Evolutionary conservation across 139 green algal species (phyloP), one percentile per base, ranked within the genome.

Genomic region (Coccomyxa sp.): DNA sequence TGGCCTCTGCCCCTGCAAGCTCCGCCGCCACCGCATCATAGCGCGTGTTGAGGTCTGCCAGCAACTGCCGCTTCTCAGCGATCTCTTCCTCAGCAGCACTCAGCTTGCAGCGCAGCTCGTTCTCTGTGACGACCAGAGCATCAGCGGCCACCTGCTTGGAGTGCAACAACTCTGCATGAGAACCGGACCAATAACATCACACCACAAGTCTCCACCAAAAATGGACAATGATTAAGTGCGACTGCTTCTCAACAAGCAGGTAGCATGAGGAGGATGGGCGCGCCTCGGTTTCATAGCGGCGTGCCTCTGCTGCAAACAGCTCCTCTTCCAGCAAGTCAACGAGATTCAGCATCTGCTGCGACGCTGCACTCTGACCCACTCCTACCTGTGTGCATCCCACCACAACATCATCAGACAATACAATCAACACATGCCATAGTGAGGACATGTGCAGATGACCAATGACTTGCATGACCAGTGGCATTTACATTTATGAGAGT

Each of bases 281-380:
- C 58, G 84, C 84, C 79, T 87, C 84, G 14, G 80, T 80, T 67
- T 87, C 84, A 67, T 84, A 67, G 60, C 84, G 76, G 13, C 45
- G 58, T 23, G 84, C 80, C 67, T 87, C 84, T 31, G 84, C 82
- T 21, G 27, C 60, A 71, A 87, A 87, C 27, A 87, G 76, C 84
- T 87, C 84, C 80, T 87, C 84, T 66, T 87, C 84, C n/a, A 87
- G 80, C 16, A 76, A 57, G 32, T 84, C 80, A 76, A 85, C 80
- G 76, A 87, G 32, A n/a, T 58, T 31, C 63, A 87, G 60, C 84
- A 87, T 63, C 80, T 87, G 79, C 71, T 30, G 15, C 79, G 63
- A 60, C 45, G 63, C 83, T 51, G 38, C 38, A 51, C 38, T 51
- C 38, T 51, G 38, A 51, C 38, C 38, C 3, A 51, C 38, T 51